Conservation (phyloP, 2,329 filamentous ascomycete species). For the Calonectria naviculata region DNA sequence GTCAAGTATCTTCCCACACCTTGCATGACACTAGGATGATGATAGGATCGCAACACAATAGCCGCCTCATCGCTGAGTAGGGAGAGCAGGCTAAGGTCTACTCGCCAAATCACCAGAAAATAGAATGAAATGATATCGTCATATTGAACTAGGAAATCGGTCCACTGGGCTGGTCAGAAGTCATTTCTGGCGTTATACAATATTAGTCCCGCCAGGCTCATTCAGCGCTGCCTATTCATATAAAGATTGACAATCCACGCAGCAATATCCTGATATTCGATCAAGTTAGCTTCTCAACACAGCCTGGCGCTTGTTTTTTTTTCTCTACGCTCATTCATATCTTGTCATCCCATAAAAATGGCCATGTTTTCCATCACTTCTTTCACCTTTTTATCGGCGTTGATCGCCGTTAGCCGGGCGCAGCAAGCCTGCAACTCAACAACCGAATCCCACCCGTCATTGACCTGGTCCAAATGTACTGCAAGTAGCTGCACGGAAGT, state of each 20-base stretch:
- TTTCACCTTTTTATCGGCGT: conserved; percentile 36
- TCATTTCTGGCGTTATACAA: not conserved
- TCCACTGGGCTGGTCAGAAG: not conserved
- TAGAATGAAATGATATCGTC: not conserved
- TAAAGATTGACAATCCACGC: not conserved
- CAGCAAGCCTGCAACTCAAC: conserved; percentile 62
- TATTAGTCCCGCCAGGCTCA: too few species aligned
- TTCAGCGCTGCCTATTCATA: too few species aligned
- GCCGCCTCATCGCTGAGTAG: not conserved
- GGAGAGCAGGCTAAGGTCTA: not conserved
- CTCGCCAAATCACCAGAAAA: not conserved
- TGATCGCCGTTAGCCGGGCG: conserved; percentile 45
- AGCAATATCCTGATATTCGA: not conserved
- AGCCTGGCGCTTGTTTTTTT: conserved; percentile 29
- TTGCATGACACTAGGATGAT: conserved; percentile 26
- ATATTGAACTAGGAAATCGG: too few species aligned
- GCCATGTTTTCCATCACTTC: not conserved
- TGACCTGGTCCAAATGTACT: conserved; percentile 65
- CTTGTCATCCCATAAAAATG: not conserved
- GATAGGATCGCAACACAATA: not conserved
- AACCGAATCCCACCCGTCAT: conserved; percentile 61
- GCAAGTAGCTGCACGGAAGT: conserved; percentile 60
- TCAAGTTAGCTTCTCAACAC: conserved; percentile 16
- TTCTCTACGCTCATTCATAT: conserved; percentile 13
- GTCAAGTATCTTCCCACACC: not conserved